Percentiles rank a stretch among this genome's conserved stretches.
Evolutionary conservation across 1,284 basidiomycete genomes (phyloP).

Genomic region (Ustilago esculenta): DNA sequence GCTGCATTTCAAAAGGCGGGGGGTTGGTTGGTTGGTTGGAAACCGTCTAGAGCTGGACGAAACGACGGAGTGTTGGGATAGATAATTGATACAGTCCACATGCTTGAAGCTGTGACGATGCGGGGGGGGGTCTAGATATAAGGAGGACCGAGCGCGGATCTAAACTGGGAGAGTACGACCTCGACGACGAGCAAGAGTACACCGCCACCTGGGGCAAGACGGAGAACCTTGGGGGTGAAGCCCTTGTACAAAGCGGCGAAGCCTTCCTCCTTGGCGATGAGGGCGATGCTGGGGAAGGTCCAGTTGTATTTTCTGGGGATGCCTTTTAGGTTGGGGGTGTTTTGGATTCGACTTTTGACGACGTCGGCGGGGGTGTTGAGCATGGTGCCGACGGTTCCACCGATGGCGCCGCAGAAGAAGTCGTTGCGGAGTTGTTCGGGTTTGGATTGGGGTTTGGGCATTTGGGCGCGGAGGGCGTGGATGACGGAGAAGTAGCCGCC

Average conservation of each 20-base stretch:
- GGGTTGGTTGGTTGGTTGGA: too few relatives aligned
- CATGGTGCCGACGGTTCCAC: slow-evolving; percentile 84
- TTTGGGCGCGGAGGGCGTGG: slow-evolving; percentile 78
- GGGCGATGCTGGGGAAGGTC: slow-evolving; percentile 75
- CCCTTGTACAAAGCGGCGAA: slow-evolving; percentile 91
- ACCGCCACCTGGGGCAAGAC: slow-evolving; percentile 92
- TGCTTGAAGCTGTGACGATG: too few relatives aligned
- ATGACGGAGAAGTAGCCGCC: slow-evolving; percentile 76
- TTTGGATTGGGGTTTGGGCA: slow-evolving; percentile 79
- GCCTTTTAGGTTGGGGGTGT: slow-evolving; percentile 69
- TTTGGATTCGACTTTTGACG: slow-evolving; percentile 95
- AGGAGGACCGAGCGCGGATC: slow-evolving; percentile 57
- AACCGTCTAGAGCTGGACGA: too few relatives aligned
- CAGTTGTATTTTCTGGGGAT: slow-evolving; percentile 82
- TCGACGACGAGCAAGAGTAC: slow-evolving; percentile 77
- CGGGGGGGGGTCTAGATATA: slow-evolving; percentile 55
- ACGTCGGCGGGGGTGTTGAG: slow-evolving; percentile 87
- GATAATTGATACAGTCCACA: too few relatives aligned
- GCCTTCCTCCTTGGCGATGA: slow-evolving; percentile 90
- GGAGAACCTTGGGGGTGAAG: slow-evolving; percentile 75
- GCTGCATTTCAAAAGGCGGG: too few relatives aligned
- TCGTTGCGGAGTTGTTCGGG: slow-evolving; percentile 85
- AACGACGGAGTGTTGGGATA: too few relatives aligned
- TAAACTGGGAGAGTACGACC: slow-evolving; percentile 53
- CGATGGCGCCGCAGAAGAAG: slow-evolving; percentile 86